A percentile compares a stretch with the other conserved stretches of the same genome.
phyloP scores from a whole-genome alignment of 345 rosid species.

The Melaleuca quinquenervia region DNA sequence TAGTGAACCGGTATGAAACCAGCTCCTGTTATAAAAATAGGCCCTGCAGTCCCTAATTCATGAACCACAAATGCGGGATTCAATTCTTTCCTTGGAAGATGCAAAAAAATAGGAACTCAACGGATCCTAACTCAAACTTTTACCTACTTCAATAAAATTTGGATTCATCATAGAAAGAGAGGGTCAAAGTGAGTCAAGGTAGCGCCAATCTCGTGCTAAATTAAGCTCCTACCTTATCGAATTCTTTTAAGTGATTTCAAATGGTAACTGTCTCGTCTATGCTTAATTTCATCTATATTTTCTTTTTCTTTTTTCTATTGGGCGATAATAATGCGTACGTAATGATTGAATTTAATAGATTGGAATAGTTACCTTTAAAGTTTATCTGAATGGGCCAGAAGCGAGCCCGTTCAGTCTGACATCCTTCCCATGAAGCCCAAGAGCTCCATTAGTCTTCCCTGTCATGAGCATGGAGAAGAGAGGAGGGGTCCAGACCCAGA shows the following conservation, averaged over 20 bases:
- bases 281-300: neutral
- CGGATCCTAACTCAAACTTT: neutral
- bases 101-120: neutral
- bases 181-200: accelerated
- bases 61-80: neutral
- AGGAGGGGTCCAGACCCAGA: neutral
- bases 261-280: neutral
- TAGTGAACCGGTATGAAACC: neutral
- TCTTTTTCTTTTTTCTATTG: neutral
- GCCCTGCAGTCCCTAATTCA: neutral
- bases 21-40: neutral
- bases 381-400: neutral
- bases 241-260: neutral
- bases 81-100: neutral
- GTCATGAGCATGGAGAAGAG: neutral
- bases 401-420: neutral
- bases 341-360: neutral
- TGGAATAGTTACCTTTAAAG: accelerated
- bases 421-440: neutral
- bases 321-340: accelerated
- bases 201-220: neutral
- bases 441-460: neutral
- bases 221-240: neutral
- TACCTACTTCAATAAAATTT: neutral
- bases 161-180: neutral